Evolutionary conservation across 495 filamentous ascomycete species (phyloP).

Genomic region (Aspergillus hancockii): DNA sequence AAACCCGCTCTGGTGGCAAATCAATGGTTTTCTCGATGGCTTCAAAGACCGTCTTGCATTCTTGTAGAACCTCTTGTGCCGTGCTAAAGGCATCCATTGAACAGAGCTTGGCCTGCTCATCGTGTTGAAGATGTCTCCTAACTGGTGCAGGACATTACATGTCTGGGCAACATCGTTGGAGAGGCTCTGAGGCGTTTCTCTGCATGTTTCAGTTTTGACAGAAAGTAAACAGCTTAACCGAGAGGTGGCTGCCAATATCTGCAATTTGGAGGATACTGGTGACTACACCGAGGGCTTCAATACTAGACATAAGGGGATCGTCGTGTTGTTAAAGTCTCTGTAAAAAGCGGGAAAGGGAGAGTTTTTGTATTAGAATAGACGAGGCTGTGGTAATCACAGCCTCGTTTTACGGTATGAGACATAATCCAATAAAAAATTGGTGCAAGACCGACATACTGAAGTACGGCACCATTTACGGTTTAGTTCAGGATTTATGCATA

Average conservation of each 20-base stretch:
- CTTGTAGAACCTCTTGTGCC: constrained; percentile 17
- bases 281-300: constrained; percentile 29
- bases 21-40: constrained; percentile 29
- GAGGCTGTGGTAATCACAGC: too few species aligned
- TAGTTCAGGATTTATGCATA: too few species aligned
- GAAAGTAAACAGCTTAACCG: constrained; percentile 38
- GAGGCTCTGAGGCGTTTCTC: constrained; percentile 30
- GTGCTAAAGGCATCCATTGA: constrained; percentile 29
- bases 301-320: neutral
- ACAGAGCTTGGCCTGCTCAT: constrained; percentile 23
- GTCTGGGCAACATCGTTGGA: constrained; percentile 40
- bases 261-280: constrained; percentile 40
- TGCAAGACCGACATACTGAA: too few species aligned
- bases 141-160: constrained; percentile 32
- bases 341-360: too few species aligned
- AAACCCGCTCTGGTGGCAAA: constrained; percentile 9
- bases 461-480: too few species aligned
- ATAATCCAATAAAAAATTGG: too few species aligned
- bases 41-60: constrained; percentile 29
- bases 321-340: too few species aligned
- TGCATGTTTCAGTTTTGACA: constrained; percentile 32
- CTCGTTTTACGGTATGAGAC: too few species aligned
- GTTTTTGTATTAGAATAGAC: too few species aligned
- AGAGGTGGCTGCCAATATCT: constrained; percentile 35
- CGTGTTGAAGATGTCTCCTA: constrained; percentile 28